Evolutionary conservation across 306 rosid species (phyloP), one percentile per base, ranked within the genome.

Genomic region (Dalbergia cochinchinensis): DNA sequence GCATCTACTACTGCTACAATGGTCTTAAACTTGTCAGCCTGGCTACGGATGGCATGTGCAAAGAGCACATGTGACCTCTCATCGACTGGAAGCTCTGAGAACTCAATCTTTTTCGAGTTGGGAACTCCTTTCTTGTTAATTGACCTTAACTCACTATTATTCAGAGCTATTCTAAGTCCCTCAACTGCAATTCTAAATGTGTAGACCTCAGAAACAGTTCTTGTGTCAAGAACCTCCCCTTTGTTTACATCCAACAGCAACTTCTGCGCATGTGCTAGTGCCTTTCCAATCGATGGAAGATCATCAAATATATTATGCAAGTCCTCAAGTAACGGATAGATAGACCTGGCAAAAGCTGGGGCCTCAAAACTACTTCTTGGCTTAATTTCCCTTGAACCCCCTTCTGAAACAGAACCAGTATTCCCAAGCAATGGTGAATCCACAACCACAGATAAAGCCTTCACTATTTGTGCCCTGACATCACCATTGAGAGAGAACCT

Each of bases 1-100:
- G 93, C 92, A 82, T 93, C 98, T 4, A 93, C 91, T 14, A 93
- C 85, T 13, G 92, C 97, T 60, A 93, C 98, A 71, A 85, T 55
- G 54, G 93, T 93, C 86, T 88, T 88, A 80, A 81, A 93, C 83
- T 83, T 88, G 80, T 80, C 84, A 11, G 90, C 82, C 76, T 93
- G 93, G 67, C 89, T 84, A 18, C 85, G 89, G 71, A 93, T 89
- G 8, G 92, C 90, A 61, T 88, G 88, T 2, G 89, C 92, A 14
- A 91, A 82, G 62, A 93, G 89, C 26, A 51, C 92, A 11, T 93
- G 84, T 6, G 91, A 86, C 81, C 88, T 90, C 31, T 91, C 98
- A 74, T 88, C 92, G 41, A 83, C 73, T 6, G 91, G 78, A 83
- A 93, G 97, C 65, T 91, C 85, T 0, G 92, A 86, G 80, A 87